These are phyloP conservation scores for Plasmodium falciparum DNA, from an alignment of 169 alveolate species.

Conservation along the genomic window DNA sequence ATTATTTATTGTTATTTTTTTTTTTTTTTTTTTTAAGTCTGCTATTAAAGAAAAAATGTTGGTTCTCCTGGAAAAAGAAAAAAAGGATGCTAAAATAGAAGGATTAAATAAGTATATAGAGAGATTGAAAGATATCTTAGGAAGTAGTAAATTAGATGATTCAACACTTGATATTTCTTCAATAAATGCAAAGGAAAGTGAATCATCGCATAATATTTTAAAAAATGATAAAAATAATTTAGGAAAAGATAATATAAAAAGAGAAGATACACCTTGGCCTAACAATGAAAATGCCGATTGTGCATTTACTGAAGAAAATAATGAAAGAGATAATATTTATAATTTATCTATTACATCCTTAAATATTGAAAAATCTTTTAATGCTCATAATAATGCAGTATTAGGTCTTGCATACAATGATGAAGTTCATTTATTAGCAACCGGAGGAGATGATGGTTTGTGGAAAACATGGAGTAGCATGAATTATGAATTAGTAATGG, in stretches of 20 bases:
- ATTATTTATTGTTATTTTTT: slow-evolving; percentile 6
- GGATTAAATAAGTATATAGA: slow-evolving; percentile 72
- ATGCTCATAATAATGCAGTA: slow-evolving; percentile 69
- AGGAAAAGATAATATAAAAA: slow-evolving; percentile 34
- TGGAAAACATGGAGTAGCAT: slow-evolving; percentile 76
- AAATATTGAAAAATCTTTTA: slow-evolving; percentile 66
- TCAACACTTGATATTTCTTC: slow-evolving; percentile 28
- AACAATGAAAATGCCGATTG: slow-evolving; percentile 52
- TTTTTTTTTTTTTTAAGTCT: slow-evolving; percentile 48
- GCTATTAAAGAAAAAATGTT: slow-evolving; percentile 67
- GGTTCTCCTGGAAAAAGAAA: slow-evolving; percentile 60
- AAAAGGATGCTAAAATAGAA: slow-evolving; percentile 66
- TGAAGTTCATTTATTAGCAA: slow-evolving; percentile 68
- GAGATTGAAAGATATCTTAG: slow-evolving; percentile 52
- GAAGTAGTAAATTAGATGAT: slow-evolving; percentile 35
- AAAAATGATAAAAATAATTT: slow-evolving; percentile 59
- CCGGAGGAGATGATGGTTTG: slow-evolving; percentile 76
- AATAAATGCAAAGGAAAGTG: slow-evolving; percentile 9
- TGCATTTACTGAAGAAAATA: slow-evolving; percentile 29
- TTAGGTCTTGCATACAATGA: slow-evolving; percentile 71
- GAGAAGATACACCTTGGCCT: slow-evolving; percentile 77
- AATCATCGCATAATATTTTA: slow-evolving; percentile 22
- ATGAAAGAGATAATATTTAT: slow-evolving; percentile 20
- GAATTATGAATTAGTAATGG: slow-evolving; percentile 76
- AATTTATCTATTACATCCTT: slow-evolving; percentile 57